These are phyloP conservation scores for Suillus discolor DNA, from an alignment of 768 basidiomycete species.

Conservation along the genomic window DNA sequence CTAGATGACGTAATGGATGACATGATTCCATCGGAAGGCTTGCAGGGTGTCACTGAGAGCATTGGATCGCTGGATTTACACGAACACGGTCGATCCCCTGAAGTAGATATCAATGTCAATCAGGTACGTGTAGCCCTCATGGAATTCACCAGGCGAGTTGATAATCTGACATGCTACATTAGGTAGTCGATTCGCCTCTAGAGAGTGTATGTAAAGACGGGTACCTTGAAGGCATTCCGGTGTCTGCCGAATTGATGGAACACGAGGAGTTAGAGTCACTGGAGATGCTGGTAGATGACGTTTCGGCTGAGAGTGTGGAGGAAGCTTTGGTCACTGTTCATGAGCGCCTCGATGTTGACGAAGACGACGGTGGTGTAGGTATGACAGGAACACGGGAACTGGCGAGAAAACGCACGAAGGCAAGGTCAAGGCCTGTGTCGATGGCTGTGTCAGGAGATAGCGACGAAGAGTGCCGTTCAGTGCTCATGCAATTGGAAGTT, in stretches of 20 bases:
- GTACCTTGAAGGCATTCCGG: neutral
- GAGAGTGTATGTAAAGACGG: neutral
- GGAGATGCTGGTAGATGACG: neutral
- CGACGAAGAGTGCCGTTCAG: neutral
- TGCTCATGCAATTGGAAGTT: neutral
- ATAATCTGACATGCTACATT: neutral
- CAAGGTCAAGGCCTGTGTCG: neutral
- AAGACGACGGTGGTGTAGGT: neutral
- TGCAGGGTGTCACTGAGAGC: slow-evolving; percentile 2
- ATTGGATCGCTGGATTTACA: slow-evolving; percentile 3
- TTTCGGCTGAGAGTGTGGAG: neutral
- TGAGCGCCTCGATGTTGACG: neutral
- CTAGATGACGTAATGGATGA: neutral
- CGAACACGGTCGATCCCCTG: neutral
- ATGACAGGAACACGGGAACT: neutral
- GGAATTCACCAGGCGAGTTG: neutral
- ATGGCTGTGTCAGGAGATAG: slow-evolving; percentile 22
- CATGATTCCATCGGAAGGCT: neutral
- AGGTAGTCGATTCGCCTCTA: neutral
- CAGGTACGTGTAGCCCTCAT: neutral
- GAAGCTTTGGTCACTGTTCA: neutral
- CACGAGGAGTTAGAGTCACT: neutral
- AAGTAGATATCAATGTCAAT: neutral
- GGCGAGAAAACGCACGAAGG: too few relatives aligned
- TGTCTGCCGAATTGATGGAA: neutral